Evolutionary conservation across 495 filamentous ascomycete genomes (phyloP), one percentile per base, ranked within the genome.

Genomic region (Xylaria venustula): DNA sequence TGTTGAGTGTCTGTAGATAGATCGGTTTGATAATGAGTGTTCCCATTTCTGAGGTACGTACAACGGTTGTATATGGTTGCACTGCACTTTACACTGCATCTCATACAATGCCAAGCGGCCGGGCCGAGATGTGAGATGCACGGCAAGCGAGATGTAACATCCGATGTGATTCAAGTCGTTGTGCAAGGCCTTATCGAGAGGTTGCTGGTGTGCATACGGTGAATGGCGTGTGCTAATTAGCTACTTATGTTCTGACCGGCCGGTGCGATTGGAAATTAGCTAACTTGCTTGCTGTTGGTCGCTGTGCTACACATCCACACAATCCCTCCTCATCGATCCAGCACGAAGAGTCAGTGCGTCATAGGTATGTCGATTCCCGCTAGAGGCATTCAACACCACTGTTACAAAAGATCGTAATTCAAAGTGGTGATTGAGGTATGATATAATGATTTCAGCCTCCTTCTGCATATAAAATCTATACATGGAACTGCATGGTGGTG

Each of bases 91-190:
- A 20, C 23, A 59, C 46, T 26, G 25, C 28, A 51, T 51, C 48
- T 51, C 19, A 30, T 45, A 42, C 15, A 2, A 44, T 34, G 47
- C 48, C 36, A 49, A 51, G 47, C 42, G 22, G 37, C 28, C 20
- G 12, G 19, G 8, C 50, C 0, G 30, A 34, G 23, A 40, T 25
- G n/a, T 0, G 30, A 34, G 23, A 40, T 25, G n/a, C 17, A 23
- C 26, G 23, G 37, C 3, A 14, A 52, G 48, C 14, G 56, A 46
- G 56, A 36, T 7, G 19, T 47, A n/a, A 28, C 42, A 34, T 45
- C 45, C 22, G 32, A 15, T 41, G 47, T 59, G 46, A 59, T 44
- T 36, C 55, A 26, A n/a, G 12, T 56, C 15, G 54, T 56, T 47
- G 6, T 32, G 48, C 44, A 15, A 17, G 28, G 19, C 51, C 22